phyloP scores from a whole-genome alignment of 345 rosid genomes.

The Euphorbia pulcherrima region DNA sequence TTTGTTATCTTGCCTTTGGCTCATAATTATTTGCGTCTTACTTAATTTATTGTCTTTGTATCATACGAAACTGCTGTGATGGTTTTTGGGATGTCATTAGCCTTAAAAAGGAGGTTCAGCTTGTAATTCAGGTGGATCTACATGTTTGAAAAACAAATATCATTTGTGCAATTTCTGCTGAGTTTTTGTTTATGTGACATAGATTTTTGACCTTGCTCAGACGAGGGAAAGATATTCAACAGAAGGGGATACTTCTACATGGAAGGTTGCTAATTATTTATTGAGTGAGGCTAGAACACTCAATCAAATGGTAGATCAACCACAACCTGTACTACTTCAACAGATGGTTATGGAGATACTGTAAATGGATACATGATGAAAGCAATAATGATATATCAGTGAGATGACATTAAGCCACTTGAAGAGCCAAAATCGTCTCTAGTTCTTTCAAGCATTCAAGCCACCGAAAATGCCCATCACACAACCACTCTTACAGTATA shows the following conservation, averaged over 20 bases:
- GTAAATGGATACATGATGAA: too few species aligned
- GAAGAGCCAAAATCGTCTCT: too few species aligned
- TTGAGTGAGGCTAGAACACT: slow-evolving; percentile 75
- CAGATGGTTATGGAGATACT: too few species aligned
- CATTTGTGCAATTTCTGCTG: background rate
- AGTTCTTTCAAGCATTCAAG: too few species aligned
- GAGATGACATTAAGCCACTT: too few species aligned
- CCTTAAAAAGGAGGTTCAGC: slow-evolving; percentile 66
- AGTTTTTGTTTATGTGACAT: background rate
- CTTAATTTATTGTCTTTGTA: slow-evolving; percentile 1
- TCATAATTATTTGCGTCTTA: background rate
- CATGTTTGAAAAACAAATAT: background rate
- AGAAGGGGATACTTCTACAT: slow-evolving; percentile 44
- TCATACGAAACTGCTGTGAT: slow-evolving; percentile 49
- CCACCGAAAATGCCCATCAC: too few species aligned
- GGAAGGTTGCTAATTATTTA: slow-evolving; percentile 67
- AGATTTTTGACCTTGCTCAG: slow-evolving; percentile 31
- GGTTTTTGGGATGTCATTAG: slow-evolving; percentile 94
- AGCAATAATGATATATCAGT: too few species aligned
- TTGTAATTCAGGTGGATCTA: slow-evolving; percentile 57
- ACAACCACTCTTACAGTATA: too few species aligned
- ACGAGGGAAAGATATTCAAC: slow-evolving; percentile 40
- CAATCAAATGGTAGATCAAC: too few species aligned
- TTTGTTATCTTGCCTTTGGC: background rate
- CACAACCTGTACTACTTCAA: too few species aligned